A percentile compares a stretch with the other conserved stretches of the same genome.
phyloP scores from a whole-genome alignment of 345 rosid genomes.

The Pelargonium nanum region DNA sequence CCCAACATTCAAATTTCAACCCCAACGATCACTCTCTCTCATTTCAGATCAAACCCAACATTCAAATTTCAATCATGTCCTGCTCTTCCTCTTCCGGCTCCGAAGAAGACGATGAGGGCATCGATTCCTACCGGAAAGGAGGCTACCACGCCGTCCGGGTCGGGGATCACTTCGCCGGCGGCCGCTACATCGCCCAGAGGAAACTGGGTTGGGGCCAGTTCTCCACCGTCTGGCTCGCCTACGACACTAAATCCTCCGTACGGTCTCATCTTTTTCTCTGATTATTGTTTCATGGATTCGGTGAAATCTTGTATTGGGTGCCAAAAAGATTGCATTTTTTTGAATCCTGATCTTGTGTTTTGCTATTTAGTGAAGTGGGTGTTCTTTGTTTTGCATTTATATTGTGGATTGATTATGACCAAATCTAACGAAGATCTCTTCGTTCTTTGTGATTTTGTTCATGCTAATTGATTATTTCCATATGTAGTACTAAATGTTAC shows the following conservation, averaged over 20 bases:
- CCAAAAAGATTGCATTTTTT: no score
- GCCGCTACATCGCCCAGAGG: slow-evolving; percentile 90
- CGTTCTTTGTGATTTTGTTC: no score
- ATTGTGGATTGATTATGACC: background rate
- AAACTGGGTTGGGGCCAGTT: slow-evolving; percentile 99
- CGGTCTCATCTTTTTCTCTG: slow-evolving; percentile 8
- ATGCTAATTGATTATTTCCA: background rate
- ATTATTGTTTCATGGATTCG: background rate
- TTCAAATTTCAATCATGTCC: slow-evolving; percentile 28
- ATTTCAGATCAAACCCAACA: background rate
- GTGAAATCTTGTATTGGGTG: background rate
- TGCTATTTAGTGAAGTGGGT: background rate
- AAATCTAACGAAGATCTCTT: background rate
- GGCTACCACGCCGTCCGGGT: slow-evolving; percentile 95
- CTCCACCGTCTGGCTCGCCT: slow-evolving; percentile 99
- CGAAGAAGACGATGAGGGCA: slow-evolving; percentile 88
- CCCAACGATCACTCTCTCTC: background rate
- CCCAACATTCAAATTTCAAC: no score
- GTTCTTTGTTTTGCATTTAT: background rate
- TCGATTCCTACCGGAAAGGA: slow-evolving; percentile 88
- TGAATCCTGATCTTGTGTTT: background rate
- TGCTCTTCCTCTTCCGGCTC: slow-evolving; percentile 93
- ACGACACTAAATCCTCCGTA: slow-evolving; percentile 70
- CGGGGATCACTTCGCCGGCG: slow-evolving; percentile 79
- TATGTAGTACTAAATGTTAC: background rate